Percentiles rank a stretch among this genome's conserved stretches.
phyloP scores from a whole-genome alignment of 2,329 filamentous ascomycete genomes.

The Botrytis porri region DNA sequence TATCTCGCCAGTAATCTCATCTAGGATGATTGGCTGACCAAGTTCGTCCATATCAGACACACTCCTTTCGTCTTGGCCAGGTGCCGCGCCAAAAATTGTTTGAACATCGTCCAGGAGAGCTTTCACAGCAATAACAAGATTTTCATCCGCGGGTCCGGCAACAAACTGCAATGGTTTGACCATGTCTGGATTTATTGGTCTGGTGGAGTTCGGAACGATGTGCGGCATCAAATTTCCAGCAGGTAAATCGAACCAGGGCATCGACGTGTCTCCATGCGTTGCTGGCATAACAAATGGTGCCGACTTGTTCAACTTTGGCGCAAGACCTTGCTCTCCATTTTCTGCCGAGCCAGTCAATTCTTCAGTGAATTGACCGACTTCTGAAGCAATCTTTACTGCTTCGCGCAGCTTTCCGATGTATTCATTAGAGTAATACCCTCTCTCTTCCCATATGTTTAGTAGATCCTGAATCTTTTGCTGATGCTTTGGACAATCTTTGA shows the following conservation, averaged over 20 bases:
- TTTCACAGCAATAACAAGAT: constrained; percentile 66
- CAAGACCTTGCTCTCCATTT: constrained; percentile 36
- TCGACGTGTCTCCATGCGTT: constrained; percentile 70
- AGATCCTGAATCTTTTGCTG: constrained; percentile 62
- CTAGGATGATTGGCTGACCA: constrained; percentile 64
- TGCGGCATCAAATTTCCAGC: constrained; percentile 78
- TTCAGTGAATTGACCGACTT: constrained; percentile 33
- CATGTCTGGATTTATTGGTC: constrained; percentile 67
- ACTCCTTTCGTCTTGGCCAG: constrained; percentile 48
- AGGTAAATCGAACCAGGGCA: constrained; percentile 77
- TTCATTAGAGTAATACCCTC: constrained; percentile 56
- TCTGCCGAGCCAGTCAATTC: constrained; percentile 21
- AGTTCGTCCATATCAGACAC: constrained; percentile 69
- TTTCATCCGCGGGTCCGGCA: constrained; percentile 64
- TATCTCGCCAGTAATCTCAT: constrained; percentile 62
- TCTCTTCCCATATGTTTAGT: constrained; percentile 67
- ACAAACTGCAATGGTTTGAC: constrained; percentile 70
- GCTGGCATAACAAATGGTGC: constrained; percentile 71
- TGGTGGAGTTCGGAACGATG: constrained; percentile 71
- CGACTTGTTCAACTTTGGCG: constrained; percentile 52
- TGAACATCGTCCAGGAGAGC: constrained; percentile 67
- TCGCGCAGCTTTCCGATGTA: constrained; percentile 58
- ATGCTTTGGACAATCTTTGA: constrained; percentile 62
- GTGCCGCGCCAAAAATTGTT: constrained; percentile 59
- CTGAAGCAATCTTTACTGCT: constrained; percentile 48